These are phyloP conservation scores for Cercophora samala DNA, from an alignment of 495 filamentous ascomycete genomes.

Conservation along the genomic window DNA sequence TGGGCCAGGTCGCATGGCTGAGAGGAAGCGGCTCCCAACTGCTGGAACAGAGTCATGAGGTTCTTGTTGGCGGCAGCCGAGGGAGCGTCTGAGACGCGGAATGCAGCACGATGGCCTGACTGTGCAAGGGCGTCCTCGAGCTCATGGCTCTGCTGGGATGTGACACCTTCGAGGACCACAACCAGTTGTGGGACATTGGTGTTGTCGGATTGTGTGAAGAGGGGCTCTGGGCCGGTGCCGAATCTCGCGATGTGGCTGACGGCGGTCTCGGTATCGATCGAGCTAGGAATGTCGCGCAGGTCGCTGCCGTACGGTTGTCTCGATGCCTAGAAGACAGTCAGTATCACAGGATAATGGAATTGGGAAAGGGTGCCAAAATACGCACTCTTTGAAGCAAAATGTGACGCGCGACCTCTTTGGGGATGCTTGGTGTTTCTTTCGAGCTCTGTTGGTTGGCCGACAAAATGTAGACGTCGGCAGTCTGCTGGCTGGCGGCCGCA, in stretches of 20 bases:
- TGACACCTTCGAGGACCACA: conserved; percentile 48
- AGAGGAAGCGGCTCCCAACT: conserved; percentile 22
- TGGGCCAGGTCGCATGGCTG: conserved; percentile 39
- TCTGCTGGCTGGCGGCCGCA: conserved; percentile 24
- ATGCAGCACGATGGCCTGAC: conserved; percentile 36
- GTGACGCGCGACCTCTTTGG: conserved; percentile 37
- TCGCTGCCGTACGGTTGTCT: conserved; percentile 34
- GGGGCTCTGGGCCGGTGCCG: conserved; percentile 37
- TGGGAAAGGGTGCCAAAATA: too few species aligned
- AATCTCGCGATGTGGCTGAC: conserved; percentile 41
- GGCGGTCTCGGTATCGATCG: conserved; percentile 37
- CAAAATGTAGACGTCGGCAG: conserved; percentile 34
- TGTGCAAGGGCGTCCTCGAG: conserved; percentile 33
- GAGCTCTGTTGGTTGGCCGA: conserved; percentile 18
- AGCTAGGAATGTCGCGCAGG: conserved; percentile 41
- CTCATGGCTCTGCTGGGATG: conserved; percentile 29
- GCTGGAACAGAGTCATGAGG: conserved; percentile 32
- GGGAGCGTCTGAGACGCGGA: conserved; percentile 42
- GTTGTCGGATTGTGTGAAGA: conserved; percentile 37
- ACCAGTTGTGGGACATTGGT: conserved; percentile 46
- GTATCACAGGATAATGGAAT: conserved; percentile 30
- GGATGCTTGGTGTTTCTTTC: conserved; percentile 24
- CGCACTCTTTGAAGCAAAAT: conserved; percentile 35
- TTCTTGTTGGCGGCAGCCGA: conserved; percentile 37
- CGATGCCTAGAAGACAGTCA: conserved; percentile 41